These are phyloP conservation scores for Monosporozyma siamensis DNA, from an alignment of 805 yeast genomes.

Conservation along the genomic window DNA sequence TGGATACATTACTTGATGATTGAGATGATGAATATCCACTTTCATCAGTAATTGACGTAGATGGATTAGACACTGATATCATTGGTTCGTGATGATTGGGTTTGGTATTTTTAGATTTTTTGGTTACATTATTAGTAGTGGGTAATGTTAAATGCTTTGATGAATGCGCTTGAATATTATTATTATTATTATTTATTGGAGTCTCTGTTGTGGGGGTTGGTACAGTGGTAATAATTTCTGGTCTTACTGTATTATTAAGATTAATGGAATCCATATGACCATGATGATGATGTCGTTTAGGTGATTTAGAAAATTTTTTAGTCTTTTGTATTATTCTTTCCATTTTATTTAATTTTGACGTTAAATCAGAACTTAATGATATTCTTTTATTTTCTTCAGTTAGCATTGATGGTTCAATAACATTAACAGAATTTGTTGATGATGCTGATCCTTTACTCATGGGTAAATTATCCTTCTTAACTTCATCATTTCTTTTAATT, in stretches of 20 bases:
- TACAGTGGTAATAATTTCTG: neutral
- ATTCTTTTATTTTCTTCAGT: neutral
- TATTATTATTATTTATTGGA: neutral
- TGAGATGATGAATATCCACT: conserved; percentile 1
- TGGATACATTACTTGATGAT: neutral
- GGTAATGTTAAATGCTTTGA: neutral
- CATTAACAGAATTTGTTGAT: conserved; percentile 1
- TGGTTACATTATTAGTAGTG: neutral
- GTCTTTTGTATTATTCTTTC: conserved; percentile 16
- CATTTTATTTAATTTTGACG: conserved; percentile 12
- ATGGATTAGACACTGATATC: neutral
- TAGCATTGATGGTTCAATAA: neutral
- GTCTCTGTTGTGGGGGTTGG: neutral
- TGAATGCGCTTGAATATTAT: neutral
- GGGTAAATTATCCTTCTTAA: neutral
- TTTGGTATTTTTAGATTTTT: no score
- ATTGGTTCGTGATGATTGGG: no score
- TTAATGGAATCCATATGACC: no score
- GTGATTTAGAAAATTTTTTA: conserved; percentile 17
- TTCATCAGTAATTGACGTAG: neutral
- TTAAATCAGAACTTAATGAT: neutral
- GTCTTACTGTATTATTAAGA: neutral
- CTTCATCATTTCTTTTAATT: conserved; percentile 1
- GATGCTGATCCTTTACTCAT: neutral
- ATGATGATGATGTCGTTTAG: conserved; percentile 3